Evolutionary conservation across 2,329 filamentous ascomycete genomes (phyloP), one percentile per base, ranked within the genome.

Genomic region (Clonostachys chloroleuca): DNA sequence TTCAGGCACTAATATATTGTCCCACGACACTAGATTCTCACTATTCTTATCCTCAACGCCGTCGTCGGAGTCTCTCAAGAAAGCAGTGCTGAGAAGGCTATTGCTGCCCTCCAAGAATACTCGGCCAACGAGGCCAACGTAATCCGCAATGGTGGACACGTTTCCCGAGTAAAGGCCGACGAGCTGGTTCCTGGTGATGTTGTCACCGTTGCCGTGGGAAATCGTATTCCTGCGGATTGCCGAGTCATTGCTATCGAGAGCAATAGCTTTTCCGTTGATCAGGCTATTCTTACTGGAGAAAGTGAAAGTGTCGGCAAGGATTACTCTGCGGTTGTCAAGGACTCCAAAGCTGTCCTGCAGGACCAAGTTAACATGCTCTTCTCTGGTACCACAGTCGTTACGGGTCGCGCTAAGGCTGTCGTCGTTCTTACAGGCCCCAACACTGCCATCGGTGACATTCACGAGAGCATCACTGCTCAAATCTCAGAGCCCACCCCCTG

Each of bases 311-410:
- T 99, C 45, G 81, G 85, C 64, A 99, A 99, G 72, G 89, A 92
- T 58, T 80, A 78, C 44, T 65, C 65, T 4, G 74, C 78, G 6
- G 69, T 83, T 5, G 75, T 97, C 54, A 74, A 80, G 56, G 94
- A 97, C 62, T 73, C 79, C 42, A 85, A 87, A 69, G 92, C 92
- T 41, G 95, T 99, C 56, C 90, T 96, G 72, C 94, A 99, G 73
- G 94, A 99, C 65, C 94, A 97, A 73, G 73, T 87, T 73, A 99
- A 99, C 68, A 96, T 96, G 81, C 79, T 99, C 51, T 99, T 99
- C 72, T 99, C 95, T 2, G 95, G 95, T 59, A 99, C 95, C 6
- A 97, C 94, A 4, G 91, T 99, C 16, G 92, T 96, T 17, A 95
- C 88, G 54, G 94, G 94, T 52, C 89, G 92, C 65, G 95, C 94